Evolutionary conservation across 2,329 filamentous ascomycete genomes (phyloP), one percentile per base, ranked within the genome.

Genomic region (Fonsecaea erecta): DNA sequence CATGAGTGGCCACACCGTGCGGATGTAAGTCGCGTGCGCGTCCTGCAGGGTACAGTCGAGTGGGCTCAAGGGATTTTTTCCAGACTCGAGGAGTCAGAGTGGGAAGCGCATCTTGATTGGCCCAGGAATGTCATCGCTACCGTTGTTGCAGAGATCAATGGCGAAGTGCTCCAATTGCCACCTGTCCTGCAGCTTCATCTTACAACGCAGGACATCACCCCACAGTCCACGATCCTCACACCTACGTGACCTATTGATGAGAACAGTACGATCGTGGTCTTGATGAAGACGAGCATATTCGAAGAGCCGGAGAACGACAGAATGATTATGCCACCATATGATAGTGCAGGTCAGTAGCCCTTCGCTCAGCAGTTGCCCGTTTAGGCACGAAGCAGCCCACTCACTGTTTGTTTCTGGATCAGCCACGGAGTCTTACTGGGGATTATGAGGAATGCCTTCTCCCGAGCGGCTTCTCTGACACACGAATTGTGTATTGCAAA

Each of bases 41-140:
- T 69, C 7, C 61, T 69, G 11, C 63, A 68, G 12, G 63, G 70
- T 65, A 76, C 75, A 2, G 71, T 78, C 43, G 71, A 77, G 12
- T 83, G 81, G 80, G 73, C 75, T 0, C 73, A 77, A 46, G 66
- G 71, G 30, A 77, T 81, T 11, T 74, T 76, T 8, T 68, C 72
- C 4, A 70, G 74, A 0, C 57, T 70, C 4, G 68, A 62, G 21
- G 52, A 71, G 78, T 37, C 76, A 74, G 8, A 62, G 37, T 58
- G 68, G 48, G 60, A 62, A n/a, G 43, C 18, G 46, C 68, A 68
- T 60, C 63, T 71, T 11, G 58, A 61, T 7, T 71, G 69, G 69
- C 58, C 64, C 8, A 64, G 55, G 16, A 66, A 34, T 7, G 57
- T 71, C 24, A 60, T 70, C 16, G 34, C 43, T 21, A 67, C 68